Evolutionary conservation across 2,329 filamentous ascomycete species (phyloP).

Genomic region (Talaromyces islandicus): DNA sequence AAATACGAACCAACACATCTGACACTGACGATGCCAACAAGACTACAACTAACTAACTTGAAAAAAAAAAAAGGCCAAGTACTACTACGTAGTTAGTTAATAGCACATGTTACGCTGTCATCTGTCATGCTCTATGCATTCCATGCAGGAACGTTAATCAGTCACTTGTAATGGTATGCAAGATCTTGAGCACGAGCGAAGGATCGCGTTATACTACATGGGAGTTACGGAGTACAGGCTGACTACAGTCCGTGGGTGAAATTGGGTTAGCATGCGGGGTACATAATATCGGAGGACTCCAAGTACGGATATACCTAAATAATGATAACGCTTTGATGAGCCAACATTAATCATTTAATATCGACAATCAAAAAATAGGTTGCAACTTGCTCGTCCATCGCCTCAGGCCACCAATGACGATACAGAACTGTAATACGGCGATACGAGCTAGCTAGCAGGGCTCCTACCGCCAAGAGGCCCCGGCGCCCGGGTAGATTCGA

Average conservation of each 20-base stretch:
- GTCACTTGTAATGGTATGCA: neutral
- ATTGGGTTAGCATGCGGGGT: neutral
- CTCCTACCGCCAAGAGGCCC: neutral
- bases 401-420: neutral
- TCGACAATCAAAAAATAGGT: no score
- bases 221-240: neutral
- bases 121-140: neutral
- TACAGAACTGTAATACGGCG: neutral
- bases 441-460: neutral
- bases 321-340: no score
- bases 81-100: no score
- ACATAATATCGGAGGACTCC: neutral
- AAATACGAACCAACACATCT: no score
- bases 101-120: neutral
- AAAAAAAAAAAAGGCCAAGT: neutral
- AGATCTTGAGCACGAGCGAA: neutral
- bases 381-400: neutral
- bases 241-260: no score
- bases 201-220: neutral
- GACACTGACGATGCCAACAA: no score
- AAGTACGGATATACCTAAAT: no score
- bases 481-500: neutral
- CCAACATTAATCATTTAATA: no score
- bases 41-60: no score
- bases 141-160: neutral